Conservation (phyloP, 2,329 filamentous ascomycete species). For the Hymenotorrendiella dingleyae region DNA sequence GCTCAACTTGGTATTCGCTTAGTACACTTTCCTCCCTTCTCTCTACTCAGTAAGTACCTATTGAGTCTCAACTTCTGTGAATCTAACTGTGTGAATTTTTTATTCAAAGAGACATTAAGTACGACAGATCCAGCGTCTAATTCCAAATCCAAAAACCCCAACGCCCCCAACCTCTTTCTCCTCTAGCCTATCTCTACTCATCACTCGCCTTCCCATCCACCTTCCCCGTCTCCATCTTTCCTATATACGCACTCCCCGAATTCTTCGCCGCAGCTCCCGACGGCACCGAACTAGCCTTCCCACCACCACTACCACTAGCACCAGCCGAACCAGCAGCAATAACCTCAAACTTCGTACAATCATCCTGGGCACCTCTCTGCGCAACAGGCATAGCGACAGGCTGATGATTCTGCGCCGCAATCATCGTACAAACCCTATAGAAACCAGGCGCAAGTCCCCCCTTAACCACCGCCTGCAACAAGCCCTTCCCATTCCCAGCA, state of each 20-base stretch:
- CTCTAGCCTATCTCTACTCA: constrained; percentile 1
- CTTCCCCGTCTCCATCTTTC: constrained; percentile 4
- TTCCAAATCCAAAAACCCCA: too few species aligned
- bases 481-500: constrained; percentile 30
- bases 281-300: not conserved
- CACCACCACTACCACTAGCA: constrained; percentile 5
- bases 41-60: too few species aligned
- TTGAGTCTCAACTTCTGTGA: too few species aligned
- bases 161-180: too few species aligned
- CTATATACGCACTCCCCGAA: not conserved
- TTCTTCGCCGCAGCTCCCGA: not conserved
- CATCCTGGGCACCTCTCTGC: constrained; percentile 36
- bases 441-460: constrained; percentile 33
- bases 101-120: too few species aligned
- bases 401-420: constrained; percentile 34
- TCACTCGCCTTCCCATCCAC: not conserved
- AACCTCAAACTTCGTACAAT: constrained; percentile 37
- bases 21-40: too few species aligned
- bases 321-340: constrained; percentile 3
- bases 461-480: constrained; percentile 31
- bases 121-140: too few species aligned
- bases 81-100: too few species aligned
- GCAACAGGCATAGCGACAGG: constrained; percentile 35
- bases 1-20: too few species aligned
- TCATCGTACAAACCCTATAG: constrained; percentile 37